phyloP scores from a whole-genome alignment of 2,329 filamentous ascomycete species.

The Paecilomyces fulvus region DNA sequence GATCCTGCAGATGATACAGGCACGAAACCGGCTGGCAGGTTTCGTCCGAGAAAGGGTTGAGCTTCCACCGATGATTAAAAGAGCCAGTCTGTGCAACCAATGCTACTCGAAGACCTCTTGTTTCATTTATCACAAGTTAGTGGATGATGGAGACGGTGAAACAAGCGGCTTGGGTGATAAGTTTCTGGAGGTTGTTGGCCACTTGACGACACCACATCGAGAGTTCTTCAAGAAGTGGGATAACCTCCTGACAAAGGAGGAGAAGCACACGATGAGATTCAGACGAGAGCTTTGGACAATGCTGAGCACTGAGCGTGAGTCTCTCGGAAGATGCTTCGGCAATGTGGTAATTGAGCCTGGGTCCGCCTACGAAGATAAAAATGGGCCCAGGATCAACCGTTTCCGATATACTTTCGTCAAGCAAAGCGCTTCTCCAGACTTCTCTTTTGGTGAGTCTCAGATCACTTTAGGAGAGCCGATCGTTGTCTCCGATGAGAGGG shows the following conservation, averaged over 20 bases:
- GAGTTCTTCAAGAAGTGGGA: constrained; percentile 96
- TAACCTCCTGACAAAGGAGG: constrained; percentile 82
- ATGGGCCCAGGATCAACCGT: constrained; percentile 77
- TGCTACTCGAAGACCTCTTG: constrained; percentile 90
- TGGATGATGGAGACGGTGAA: constrained; percentile 73
- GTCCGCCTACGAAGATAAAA: constrained; percentile 60
- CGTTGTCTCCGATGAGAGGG: constrained; percentile 91
- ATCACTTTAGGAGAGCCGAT: constrained; percentile 80
- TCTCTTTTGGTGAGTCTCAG: constrained; percentile 88
- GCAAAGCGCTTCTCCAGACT: constrained; percentile 49
- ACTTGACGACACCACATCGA: constrained; percentile 65
- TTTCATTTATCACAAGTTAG: constrained; percentile 87
- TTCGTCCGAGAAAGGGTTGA: constrained; percentile 75
- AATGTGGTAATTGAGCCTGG: constrained; percentile 76
- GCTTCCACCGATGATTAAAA: constrained; percentile 78
- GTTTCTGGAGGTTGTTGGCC: constrained; percentile 71
- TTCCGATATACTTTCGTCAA: constrained; percentile 82
- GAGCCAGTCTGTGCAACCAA: constrained; percentile 68
- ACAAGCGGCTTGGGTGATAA: constrained; percentile 71
- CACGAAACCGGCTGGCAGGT: constrained; percentile 81
- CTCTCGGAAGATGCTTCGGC: constrained; percentile 79
- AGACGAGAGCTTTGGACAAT: constrained; percentile 94
- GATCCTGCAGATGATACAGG: constrained; percentile 91
- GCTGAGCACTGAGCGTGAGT: constrained; percentile 79
- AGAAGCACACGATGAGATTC: constrained; percentile 79